A percentile compares a stretch with the other conserved stretches of the same genome.
Conservation (phyloP, 208 protist genomes). For the Trypanosomatidae sp. region DNA sequence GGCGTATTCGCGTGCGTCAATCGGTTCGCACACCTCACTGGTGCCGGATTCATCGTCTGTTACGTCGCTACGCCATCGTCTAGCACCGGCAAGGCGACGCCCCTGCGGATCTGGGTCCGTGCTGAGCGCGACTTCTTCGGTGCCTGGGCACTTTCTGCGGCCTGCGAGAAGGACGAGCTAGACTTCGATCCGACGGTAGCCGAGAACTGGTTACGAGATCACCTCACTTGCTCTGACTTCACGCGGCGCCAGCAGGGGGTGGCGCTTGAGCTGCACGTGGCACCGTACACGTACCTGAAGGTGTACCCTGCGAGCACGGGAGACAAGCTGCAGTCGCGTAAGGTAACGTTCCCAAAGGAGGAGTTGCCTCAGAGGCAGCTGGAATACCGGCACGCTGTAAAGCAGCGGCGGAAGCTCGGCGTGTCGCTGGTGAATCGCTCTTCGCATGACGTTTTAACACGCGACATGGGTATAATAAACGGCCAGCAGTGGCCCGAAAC, state of each 20-base stretch:
- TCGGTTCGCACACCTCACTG: conserved; percentile 69
- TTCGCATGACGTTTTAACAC: conserved; percentile 31
- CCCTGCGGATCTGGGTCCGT: conserved; percentile 67
- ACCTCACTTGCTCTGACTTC: conserved; percentile 15
- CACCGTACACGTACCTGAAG: conserved; percentile 43
- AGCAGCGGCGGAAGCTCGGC: conserved; percentile 50
- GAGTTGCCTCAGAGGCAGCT: conserved; percentile 52
- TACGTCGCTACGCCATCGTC: conserved; percentile 39
- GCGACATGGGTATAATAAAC: conserved; percentile 42
- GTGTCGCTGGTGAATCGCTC: conserved; percentile 58
- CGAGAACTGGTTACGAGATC: conserved; percentile 47
- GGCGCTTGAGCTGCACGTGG: conserved; percentile 37
- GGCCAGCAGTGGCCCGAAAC: conserved; percentile 54
- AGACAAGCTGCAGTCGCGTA: background rate
- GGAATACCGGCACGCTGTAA: conserved; percentile 45
- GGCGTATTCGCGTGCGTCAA: conserved; percentile 71
- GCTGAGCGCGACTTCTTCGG: conserved; percentile 58
- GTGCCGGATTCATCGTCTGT: conserved; percentile 77
- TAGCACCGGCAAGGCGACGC: conserved; percentile 1
- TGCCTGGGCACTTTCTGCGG: conserved; percentile 37
- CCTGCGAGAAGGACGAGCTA: conserved; percentile 27
- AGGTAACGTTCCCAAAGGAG: conserved; percentile 33
- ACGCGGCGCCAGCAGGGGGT: conserved; percentile 39
- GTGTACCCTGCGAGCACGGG: conserved; percentile 29
- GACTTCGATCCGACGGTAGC: conserved; percentile 48